Evolutionary conservation across 768 basidiomycete genomes (phyloP), one percentile per base, ranked within the genome.

Genomic region (Macrolepiota albuminosa): DNA sequence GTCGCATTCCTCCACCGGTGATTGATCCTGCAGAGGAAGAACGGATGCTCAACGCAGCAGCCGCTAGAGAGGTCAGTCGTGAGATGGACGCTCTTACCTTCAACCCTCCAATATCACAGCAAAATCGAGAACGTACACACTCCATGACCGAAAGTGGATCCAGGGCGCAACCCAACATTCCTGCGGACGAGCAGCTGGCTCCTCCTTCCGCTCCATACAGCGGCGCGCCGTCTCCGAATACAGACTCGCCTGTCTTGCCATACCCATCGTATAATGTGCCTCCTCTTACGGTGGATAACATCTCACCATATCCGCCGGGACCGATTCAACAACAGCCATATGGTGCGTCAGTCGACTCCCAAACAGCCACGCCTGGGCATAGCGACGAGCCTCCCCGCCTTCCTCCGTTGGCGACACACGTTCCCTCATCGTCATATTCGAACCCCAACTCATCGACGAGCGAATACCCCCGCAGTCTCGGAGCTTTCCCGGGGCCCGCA

Each of bases 51-150:
- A 83, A 86, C 63, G 84, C 82, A 1, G 89, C 88, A 18, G 88
- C 85, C 31, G 87, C 87, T 5, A 79, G 84, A 18, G 88, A 88
- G 68, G 78, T 91, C 1, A 81, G 81, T 13, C 79, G 82, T 13
- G 89, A 89, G 66, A 65, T 89, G 52, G 85, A 88, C 58, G 76
- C 83, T 21, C 71, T 89, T 18, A 77, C 75, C 58, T 67, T 71
- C 42, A 70, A 64, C 40, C 70, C 72, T 16, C 71, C 69, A 6
- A 34, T 56, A 50, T 56, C 31, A 58, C 21, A 60, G 16, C 55
- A 55, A 66, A 57, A 59, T 52, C 43, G 63, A 61, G 47, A 64
- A 62, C 57, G 61, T 65, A 13, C 61, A 61, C 45, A 60, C 56
- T 42, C 68, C 63, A 16, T 11, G 0, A 67, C 65, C 60, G 62